Base-by-base conservation (phyloP, 345 rosid species). In the Linum lewisii region DNA sequence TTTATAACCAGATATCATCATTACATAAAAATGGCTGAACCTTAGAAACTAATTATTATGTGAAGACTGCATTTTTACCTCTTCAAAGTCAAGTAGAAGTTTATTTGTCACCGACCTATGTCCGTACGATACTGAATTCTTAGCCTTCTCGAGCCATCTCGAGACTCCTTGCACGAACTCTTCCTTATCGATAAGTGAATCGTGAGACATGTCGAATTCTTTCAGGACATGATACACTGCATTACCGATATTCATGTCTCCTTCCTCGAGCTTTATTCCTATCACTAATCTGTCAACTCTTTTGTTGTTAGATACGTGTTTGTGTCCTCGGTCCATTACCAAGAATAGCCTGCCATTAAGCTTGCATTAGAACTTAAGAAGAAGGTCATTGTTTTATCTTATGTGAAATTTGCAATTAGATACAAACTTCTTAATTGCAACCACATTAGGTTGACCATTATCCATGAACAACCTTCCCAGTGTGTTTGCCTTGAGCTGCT, bases 111-210 rank as follows among this genome's bases (percentile, higher is more conserved):
- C 5, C 15, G 25, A 24, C 56, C 56, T 52, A 24, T 52, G 23
- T 21, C 24, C 23, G 20, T 21, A 24, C 9, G 8, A 2, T 52
- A 24, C 23, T 9, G 56, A 52, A 24, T 52, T 21, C 56, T 24
- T 52, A 11, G 24, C 56, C 56, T 52, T 24, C 56, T 52, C 56
- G 14, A 75, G 60, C 67, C 68, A 68, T 54, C 45, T 63, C 5
- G 42, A 52, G 15, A 75, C 5, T 34, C 78, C 74, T 1, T 25
- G 2, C 14, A 60, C 37, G 53, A 79, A 79, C 47, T 79, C 78
- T 2, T 71, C 77, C 24, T 62, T 62, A 11, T 64, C 42, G 24
- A 79, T 64, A 59, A 25, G 25, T 1, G 58, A 1, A 9, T 73
- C 67, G 18, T 63, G 53, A 23, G 68, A 68, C 6, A 51, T 60